These are phyloP conservation scores for Podaxis mareebaensis DNA, from an alignment of 768 basidiomycete species.

Conservation along the genomic window DNA sequence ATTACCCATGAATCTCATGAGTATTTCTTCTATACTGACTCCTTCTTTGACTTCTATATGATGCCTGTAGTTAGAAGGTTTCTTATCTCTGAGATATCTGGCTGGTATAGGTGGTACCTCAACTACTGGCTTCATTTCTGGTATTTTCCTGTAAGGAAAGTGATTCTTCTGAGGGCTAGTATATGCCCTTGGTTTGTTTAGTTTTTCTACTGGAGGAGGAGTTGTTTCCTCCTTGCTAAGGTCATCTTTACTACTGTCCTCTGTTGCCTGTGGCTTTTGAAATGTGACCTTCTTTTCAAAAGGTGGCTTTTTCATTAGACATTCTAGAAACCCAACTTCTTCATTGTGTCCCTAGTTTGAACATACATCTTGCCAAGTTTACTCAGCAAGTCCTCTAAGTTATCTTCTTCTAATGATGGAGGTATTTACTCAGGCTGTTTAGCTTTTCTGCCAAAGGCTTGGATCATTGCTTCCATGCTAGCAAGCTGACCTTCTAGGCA, in stretches of 20 bases:
- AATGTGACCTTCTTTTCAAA: slow-evolving; percentile 1
- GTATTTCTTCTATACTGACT: background rate
- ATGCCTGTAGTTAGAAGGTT: background rate
- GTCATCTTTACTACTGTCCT: background rate
- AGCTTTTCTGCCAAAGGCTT: too few relatives aligned
- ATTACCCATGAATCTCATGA: background rate
- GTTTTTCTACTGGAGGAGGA: too few relatives aligned
- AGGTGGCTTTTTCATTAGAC: slow-evolving; percentile 9
- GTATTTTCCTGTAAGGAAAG: background rate
- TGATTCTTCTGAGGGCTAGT: background rate
- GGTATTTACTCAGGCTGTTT: too few relatives aligned
- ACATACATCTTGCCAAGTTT: background rate
- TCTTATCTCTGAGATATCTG: background rate
- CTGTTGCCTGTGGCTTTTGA: background rate
- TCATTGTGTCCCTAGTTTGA: background rate
- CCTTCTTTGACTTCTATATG: background rate
- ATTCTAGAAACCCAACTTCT: slow-evolving; percentile 10
- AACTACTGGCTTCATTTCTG: background rate
- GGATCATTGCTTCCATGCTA: background rate
- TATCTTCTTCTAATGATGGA: background rate
- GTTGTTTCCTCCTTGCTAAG: too few relatives aligned
- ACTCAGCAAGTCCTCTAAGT: background rate
- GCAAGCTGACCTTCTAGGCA: background rate
- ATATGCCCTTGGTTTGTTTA: too few relatives aligned
- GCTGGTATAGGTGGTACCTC: slow-evolving; percentile 4